Conservation (phyloP, 345 rosid genomes). For the Rhodamnia rubescens region DNA sequence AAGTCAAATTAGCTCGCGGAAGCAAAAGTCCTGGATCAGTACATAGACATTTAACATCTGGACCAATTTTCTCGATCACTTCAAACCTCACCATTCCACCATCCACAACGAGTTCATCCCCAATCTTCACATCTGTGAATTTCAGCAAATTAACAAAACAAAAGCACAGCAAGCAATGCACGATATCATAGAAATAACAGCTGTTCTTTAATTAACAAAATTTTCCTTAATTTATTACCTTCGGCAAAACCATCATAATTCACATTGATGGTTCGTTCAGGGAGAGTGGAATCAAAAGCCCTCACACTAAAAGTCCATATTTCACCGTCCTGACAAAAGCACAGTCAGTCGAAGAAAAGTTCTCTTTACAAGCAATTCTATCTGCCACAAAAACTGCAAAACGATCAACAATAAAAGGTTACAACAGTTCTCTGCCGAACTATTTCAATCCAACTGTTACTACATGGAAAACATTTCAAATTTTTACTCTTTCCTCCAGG, state of each 20-base stretch:
- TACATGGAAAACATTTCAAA: background rate
- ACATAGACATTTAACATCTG: conserved; percentile 87
- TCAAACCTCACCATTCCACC: conserved; percentile 99
- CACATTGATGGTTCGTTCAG: conserved; percentile 75
- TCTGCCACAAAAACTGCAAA: background rate
- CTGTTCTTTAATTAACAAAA: background rate
- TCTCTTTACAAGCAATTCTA: background rate
- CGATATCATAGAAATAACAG: background rate
- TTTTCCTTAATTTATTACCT: conserved; percentile 29
- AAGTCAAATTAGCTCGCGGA: conserved; percentile 97
- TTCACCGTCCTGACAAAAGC: conserved; percentile 70
- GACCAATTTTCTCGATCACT: conserved; percentile 93
- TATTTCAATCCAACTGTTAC: background rate
- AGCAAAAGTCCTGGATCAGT: conserved; percentile 95
- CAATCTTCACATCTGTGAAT: conserved; percentile 67
- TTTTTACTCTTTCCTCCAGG: background rate
- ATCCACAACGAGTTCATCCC: conserved; percentile 92
- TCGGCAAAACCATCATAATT: conserved; percentile 97
- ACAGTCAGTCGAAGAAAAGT: background rate
- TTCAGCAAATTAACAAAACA: background rate
- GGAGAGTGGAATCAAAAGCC: conserved; percentile 62
- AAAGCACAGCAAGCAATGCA: background rate
- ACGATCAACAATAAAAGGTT: background rate
- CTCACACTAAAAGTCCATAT: conserved; percentile 94
- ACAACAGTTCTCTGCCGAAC: background rate